Evolutionary conservation across 805 yeast genomes (phyloP).

Genomic region (Candida sithepensis): DNA sequence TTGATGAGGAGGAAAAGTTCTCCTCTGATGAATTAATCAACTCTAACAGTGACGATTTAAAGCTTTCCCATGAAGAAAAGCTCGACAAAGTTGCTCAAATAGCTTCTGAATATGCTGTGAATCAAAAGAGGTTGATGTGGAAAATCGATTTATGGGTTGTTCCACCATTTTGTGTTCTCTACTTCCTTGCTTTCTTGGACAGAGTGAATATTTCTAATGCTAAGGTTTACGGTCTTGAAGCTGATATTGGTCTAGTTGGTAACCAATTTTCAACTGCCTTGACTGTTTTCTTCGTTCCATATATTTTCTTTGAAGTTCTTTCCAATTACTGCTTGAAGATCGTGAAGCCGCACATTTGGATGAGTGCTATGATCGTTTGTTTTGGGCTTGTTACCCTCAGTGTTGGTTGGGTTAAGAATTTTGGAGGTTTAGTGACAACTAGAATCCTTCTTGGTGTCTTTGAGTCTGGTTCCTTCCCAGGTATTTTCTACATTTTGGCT

Average conservation of each 20-base stretch:
- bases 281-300: conserved; percentile 71
- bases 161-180: conserved; percentile 72
- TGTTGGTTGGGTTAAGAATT: conserved; percentile 60
- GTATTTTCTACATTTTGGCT: conserved; percentile 65
- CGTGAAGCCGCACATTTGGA: conserved; percentile 63
- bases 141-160: conserved; percentile 68
- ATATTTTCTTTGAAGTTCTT: conserved; percentile 59
- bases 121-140: conserved; percentile 54
- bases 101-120: conserved; percentile 45
- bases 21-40: conserved; percentile 6
- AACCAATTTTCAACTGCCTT: conserved; percentile 62
- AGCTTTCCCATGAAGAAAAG: conserved; percentile 22
- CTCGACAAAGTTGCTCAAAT: conserved; percentile 29
- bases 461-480: conserved; percentile 74
- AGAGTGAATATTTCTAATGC: conserved; percentile 84
- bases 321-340: conserved; percentile 59
- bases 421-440: conserved; percentile 56
- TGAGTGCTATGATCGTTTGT: conserved; percentile 51
- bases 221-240: conserved; percentile 62
- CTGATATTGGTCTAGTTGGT: conserved; percentile 50
- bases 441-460: conserved; percentile 64
- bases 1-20: conserved; percentile 14
- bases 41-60: conserved; percentile 6
- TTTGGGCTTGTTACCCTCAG: conserved; percentile 65
- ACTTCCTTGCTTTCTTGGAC: conserved; percentile 74